Evolutionary conservation across 495 filamentous ascomycete genomes (phyloP).

Genomic region (Podospora tetraspora): DNA sequence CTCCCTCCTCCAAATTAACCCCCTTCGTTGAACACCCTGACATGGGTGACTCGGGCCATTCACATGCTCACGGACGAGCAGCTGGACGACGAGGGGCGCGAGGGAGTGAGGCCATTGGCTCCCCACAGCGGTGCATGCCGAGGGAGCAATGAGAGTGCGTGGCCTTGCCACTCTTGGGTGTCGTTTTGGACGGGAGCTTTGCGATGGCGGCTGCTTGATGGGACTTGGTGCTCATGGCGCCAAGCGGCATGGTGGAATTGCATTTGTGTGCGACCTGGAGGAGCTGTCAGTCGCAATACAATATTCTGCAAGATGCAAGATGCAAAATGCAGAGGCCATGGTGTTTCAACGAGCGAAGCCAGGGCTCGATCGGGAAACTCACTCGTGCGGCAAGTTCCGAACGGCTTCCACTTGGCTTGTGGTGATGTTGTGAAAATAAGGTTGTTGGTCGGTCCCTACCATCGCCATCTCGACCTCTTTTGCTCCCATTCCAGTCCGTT

Average conservation of each 20-base stretch:
- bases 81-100: background rate
- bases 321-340: background rate
- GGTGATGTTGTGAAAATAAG: constrained; percentile 19
- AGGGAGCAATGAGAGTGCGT: constrained; percentile 2
- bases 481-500: constrained; percentile 24
- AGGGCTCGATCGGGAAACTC: background rate
- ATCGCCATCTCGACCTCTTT: constrained; percentile 10
- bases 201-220: background rate
- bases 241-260: background rate
- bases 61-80: constrained; percentile 8
- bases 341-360: background rate
- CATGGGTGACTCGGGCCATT: constrained; percentile 13
- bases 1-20: constrained; percentile 1
- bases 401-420: background rate
- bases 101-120: background rate
- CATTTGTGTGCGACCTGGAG: background rate
- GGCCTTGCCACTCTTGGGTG: background rate
- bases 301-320: background rate
- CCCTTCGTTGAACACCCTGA: background rate
- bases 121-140: background rate
- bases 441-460: constrained; percentile 25
- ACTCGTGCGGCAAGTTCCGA: background rate
- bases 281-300: background rate
- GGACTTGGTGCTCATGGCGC: background rate
- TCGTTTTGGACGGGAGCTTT: background rate